Evolutionary conservation across 2,329 filamentous ascomycete species (phyloP), one percentile per base, ranked within the genome.

Genomic region (Cercospora nicotianae): DNA sequence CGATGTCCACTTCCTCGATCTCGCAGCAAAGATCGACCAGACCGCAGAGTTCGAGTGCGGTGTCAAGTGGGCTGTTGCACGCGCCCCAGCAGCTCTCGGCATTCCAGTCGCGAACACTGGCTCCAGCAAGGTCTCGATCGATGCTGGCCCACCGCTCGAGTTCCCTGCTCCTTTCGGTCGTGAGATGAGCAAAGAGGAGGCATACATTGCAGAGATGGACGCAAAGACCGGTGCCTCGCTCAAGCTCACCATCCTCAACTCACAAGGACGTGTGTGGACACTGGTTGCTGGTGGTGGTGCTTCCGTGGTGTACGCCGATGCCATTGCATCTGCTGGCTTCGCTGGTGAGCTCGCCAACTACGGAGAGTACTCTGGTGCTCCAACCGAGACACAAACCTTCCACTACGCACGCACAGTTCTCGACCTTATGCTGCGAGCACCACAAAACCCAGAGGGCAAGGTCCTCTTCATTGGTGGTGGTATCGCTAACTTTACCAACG

Each of bases 401-500:
- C 94, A 98, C 89, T 99, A 99, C 84, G 94, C 95, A 79, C 91
- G 92, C 79, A 99, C 95, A 31, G 93, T 99, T 72, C 87, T 99
- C 72, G 95, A 99, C 81, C 89, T 99, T 72, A 96, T 99, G 92
- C 91, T 99, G 76, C 92, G 95, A 75, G 91, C 94, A 65, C 94
- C 95, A 67, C 82, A 89, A 79, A 86, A 88, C 82, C 87, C 92
- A 70, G 90, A 97, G 79, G 95, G 95, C 86, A 99, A 98, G 89
- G 93, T 99, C 64, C 90, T 99, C 73, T 99, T 99, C 88, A 98
- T 99, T 75, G 95, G 95, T 82, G 95, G 95, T 85, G 95, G 95
- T 88, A 99, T 99, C 87, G 95, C 95, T 87, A 99, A 99, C 91
- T 99, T 99, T 87, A 99, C 95, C 87, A 99, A 98, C 85, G 95